These are phyloP conservation scores for Fraxinus dipetala DNA, from an alignment of 305 asterid species.

Conservation along the genomic window DNA sequence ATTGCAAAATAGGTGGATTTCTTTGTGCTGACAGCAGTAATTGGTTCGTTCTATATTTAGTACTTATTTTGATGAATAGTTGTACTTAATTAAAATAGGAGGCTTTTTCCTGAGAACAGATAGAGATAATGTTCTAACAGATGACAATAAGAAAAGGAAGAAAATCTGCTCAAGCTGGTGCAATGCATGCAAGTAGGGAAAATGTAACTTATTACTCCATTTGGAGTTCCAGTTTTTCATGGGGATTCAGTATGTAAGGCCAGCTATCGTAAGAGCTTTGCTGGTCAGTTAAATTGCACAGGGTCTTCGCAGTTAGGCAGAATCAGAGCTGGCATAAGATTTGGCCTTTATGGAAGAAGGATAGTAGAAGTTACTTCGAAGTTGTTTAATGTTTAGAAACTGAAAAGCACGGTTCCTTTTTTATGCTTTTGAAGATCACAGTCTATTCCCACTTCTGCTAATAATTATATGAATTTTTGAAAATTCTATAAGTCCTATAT, in stretches of 20 bases:
- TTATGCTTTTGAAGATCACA: neutral
- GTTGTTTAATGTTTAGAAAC: neutral
- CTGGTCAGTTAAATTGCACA: neutral
- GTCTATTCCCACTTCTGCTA: neutral
- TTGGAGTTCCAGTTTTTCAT: neutral
- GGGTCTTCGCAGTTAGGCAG: neutral
- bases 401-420: neutral
- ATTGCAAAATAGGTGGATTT: neutral
- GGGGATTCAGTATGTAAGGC: neutral
- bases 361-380: neutral
- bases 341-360: neutral
- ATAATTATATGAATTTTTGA: neutral
- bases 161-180: neutral
- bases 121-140: neutral
- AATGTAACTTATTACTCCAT: neutral
- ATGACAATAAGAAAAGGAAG: neutral
- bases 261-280: neutral
- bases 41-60: neutral
- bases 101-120: neutral
- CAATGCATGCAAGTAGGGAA: neutral
- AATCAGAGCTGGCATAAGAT: neutral
- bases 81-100: neutral
- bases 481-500: neutral
- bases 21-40: neutral
- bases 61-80: neutral